Percentiles rank a stretch among this genome's conserved stretches.
These are phyloP conservation scores for Sclerotinia subarctica DNA, from an alignment of 2,329 filamentous ascomycete species.

Conservation along the genomic window DNA sequence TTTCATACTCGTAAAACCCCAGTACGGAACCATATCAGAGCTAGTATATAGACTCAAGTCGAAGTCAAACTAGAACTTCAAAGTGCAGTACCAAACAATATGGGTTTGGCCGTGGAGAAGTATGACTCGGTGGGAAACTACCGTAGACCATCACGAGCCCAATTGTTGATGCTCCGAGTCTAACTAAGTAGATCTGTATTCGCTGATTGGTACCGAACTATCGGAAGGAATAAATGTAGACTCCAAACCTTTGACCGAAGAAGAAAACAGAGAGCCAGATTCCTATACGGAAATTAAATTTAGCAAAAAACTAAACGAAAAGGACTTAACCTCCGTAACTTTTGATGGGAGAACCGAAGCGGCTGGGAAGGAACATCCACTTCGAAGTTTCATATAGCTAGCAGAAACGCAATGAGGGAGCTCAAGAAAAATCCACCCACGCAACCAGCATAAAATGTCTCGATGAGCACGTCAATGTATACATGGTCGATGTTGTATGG, in stretches of 20 bases:
- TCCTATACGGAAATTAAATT: neutral
- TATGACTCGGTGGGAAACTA: no score
- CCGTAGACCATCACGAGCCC: neutral
- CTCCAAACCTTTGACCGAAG: no score
- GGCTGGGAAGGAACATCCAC: neutral
- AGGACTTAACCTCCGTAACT: no score
- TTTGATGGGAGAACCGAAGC: neutral
- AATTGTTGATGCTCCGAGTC: neutral
- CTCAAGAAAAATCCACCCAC: no score
- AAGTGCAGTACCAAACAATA: no score
- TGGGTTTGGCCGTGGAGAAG: neutral
- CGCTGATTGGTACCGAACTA: neutral
- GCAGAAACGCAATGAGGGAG: neutral
- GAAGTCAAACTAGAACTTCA: neutral
- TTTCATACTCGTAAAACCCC: neutral
- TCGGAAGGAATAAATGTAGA: neutral
- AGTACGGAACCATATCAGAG: neutral
- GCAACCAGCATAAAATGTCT: neutral
- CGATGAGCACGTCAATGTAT: neutral
- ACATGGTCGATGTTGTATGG: neutral
- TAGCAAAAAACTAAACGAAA: neutral
- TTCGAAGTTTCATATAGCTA: neutral
- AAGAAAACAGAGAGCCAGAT: neutral
- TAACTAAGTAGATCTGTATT: neutral
- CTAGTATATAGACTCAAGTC: neutral